Conservation (phyloP, 2,329 filamentous ascomycete species). For the Venturia effusa region DNA sequence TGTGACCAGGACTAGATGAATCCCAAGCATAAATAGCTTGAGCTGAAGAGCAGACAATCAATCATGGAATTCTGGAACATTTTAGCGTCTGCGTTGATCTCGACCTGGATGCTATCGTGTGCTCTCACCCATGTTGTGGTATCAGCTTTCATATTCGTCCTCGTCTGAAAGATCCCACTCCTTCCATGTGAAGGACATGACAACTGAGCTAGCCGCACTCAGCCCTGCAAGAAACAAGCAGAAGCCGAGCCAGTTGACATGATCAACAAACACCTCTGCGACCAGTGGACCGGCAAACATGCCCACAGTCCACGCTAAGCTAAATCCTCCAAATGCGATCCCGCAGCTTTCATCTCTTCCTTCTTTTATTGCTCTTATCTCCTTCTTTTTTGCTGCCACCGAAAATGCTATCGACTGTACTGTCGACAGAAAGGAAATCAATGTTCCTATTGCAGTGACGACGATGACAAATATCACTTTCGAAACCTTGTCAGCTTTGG, state of each 20-base stretch:
- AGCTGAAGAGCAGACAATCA: neutral
- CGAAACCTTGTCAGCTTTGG: neutral
- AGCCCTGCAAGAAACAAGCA: neutral
- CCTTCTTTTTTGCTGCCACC: neutral
- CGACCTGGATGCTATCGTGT: too few species aligned
- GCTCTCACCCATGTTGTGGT: neutral
- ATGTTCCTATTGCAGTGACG: neutral
- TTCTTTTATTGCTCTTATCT: neutral
- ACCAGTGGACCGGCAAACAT: neutral
- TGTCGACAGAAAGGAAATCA: neutral
- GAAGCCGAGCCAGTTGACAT: neutral
- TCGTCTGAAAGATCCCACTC: neutral
- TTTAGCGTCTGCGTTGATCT: neutral
- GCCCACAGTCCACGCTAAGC: neutral
- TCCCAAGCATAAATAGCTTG: too few species aligned
- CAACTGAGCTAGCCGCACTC: neutral
- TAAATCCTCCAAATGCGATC: neutral
- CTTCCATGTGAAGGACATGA: neutral
- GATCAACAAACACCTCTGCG: neutral
- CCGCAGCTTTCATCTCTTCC: neutral
- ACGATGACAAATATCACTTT: neutral
- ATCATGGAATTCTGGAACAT: neutral
- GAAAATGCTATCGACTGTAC: neutral
- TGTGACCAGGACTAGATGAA: too few species aligned
- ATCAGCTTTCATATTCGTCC: neutral